Conservation (phyloP, 2,329 filamentous ascomycete species). For the Fusarium clavum region DNA sequence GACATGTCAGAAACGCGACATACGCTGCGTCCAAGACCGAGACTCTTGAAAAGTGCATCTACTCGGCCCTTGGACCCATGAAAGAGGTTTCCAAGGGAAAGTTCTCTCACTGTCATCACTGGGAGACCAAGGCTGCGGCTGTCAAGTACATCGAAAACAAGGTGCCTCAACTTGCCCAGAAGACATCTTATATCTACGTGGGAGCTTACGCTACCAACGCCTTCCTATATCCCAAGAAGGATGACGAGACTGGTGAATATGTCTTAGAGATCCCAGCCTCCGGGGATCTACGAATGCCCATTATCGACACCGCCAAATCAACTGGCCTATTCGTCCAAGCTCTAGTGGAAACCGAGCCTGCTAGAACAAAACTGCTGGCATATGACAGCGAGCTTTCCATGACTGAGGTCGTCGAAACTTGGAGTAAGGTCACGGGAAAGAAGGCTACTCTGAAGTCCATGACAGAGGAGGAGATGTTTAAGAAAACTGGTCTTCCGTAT, state of each 20-base stretch:
- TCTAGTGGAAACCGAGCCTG: constrained; percentile 54
- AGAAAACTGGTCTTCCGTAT: constrained; percentile 49
- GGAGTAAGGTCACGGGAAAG: constrained; percentile 53
- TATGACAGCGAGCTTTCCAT: constrained; percentile 56
- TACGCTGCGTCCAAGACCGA: constrained; percentile 58
- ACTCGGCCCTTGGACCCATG: constrained; percentile 62
- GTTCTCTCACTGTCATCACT: constrained; percentile 60
- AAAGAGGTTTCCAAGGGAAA: constrained; percentile 56
- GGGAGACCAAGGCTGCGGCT: constrained; percentile 62
- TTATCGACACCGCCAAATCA: constrained; percentile 54
- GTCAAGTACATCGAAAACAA: constrained; percentile 57
- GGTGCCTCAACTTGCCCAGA: constrained; percentile 56
- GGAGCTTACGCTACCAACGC: constrained; percentile 41
- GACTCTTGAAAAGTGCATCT: constrained; percentile 59
- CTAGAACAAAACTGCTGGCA: constrained; percentile 57
- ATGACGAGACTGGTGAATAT: constrained; percentile 48
- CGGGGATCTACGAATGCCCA: constrained; percentile 48
- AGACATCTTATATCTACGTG: constrained; percentile 50
- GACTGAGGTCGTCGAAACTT: constrained; percentile 49
- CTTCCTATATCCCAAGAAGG: constrained; percentile 40
- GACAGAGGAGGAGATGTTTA: constrained; percentile 49
- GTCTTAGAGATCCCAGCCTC: constrained; percentile 47
- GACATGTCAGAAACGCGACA: constrained; percentile 65
- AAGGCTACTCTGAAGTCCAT: constrained; percentile 49
- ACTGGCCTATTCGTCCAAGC: constrained; percentile 59